Base-by-base conservation (phyloP, 2,329 filamentous ascomycete species). In the Eurotiales sp. region DNA sequence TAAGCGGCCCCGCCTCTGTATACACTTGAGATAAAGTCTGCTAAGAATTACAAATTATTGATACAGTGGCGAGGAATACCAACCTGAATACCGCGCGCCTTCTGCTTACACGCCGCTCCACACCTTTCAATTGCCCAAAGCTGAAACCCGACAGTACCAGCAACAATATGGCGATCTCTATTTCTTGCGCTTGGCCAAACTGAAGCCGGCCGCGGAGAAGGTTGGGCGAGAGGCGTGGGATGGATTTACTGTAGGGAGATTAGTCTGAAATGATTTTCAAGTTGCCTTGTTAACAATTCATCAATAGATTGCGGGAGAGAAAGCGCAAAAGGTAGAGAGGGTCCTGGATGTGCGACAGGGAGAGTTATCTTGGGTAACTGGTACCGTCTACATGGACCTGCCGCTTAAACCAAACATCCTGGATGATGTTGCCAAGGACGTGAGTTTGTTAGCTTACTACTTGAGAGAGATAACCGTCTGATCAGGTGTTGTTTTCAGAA, bases 81-180 rank as follows among this genome's bases (percentile, higher is more conserved):
- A 66, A n/a, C 61, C 65, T 14, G 59, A 80, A 19, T 73, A 81
- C 44, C 84, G 86, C 51, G 74, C 69, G 42, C 59, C 76, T 17
- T 84, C 82, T 3, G 61, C 71, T 50, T 97, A 96, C 75, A 85
- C 83, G 51, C 84, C 92, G 0, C 78, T 95, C 23, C 74, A 83
- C 50, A 87, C 85, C 7, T 97, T 90, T 69, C 75, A 75, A 44
- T 81, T 97, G 8, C 80, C 87, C 21, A 85, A 76, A 56, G 80
- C 80, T 22, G 70, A 76, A 37, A 72, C 77, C 30, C 77, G 78
- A 55, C 86, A 90, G 50, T 99, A 97, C 69, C 79, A 91, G 68
- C 93, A 97, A 69, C 93, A 99, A 72, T 99, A 88, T 80, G 89
- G 87, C 56, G 93, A 99, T 71, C 92, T 97, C 83, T 99, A 99